Evolutionary conservation across 768 basidiomycete genomes (phyloP), one percentile per base, ranked within the genome.

Genomic region (Termitomyces sp.): DNA sequence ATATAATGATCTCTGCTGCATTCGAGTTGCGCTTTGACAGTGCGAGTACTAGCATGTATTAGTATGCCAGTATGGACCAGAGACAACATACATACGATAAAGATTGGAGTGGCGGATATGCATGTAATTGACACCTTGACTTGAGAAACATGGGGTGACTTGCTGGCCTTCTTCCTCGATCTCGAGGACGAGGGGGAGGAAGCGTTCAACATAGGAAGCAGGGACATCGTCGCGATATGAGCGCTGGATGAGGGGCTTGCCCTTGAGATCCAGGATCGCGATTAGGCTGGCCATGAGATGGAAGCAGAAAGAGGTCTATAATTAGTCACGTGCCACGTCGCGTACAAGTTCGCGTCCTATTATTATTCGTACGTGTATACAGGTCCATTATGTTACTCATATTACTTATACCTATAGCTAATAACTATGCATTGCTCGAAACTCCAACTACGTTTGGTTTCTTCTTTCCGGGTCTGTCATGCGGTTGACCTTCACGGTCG

Each of bases 41-140:
- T 0, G 97, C 97, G 49, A 99, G 87, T 39, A 99, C 96, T 98
- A 71, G 32, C 40, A 24, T 7, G 18, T 12, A 5, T 61, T 40
- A 58, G 33, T 55, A 33, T 32, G 15, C 16, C 13, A 24, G 16
- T 22, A 59, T 44, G n/a, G 2, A 24, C 33, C 28, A n/a, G 32
- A 18, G 9, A 32, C 18, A 61, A 46, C 46, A 15, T n/a, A 46
- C 93, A 68, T 70, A 97, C 96, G 81, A 73, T 99, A 99, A 7
- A 99, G 81, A 77, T 99, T 99, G 50, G 94, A 96, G 74, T 98
- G 96, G 33, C 96, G 84, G 71, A 99, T 98, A 73, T 99, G 95
- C 89, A 98, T 91, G 77, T 96, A 99, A 75, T 98, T 98, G 78
- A 98, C 80, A 15, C 96, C 96, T 69, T 95, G 91, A 65, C 85